A percentile compares a stretch with the other conserved stretches of the same genome.
Conservation (phyloP, 2,329 filamentous ascomycete species). For the Fusarium udum region DNA sequence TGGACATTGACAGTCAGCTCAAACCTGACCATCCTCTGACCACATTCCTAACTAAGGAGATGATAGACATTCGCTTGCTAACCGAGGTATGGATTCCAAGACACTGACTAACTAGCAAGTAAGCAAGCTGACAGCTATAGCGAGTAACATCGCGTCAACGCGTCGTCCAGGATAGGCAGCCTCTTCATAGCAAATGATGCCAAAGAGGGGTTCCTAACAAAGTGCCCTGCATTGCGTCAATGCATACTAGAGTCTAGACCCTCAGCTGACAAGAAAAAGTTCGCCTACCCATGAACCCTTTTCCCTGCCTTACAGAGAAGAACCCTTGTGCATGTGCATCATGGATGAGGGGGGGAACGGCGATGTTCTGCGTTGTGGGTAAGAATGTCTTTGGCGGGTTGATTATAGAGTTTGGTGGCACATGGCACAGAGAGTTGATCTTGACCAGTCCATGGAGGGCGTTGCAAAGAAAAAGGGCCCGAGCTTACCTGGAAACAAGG, state of each 20-base stretch:
- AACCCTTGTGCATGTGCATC: not conserved
- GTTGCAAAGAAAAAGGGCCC: not conserved
- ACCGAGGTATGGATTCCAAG: slow-evolving; percentile 9
- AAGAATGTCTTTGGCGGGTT: not conserved
- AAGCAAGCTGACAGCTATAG: not conserved
- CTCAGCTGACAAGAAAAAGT: not conserved
- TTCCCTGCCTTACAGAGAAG: not conserved
- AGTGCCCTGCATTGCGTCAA: not conserved
- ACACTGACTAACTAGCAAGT: not conserved
- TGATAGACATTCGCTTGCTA: not conserved
- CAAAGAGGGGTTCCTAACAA: not conserved
- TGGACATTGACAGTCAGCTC: not conserved
- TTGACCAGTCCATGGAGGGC: not conserved
- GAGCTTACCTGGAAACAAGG: not conserved
- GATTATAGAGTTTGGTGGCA: slow-evolving; percentile 13
- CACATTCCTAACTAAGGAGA: not conserved
- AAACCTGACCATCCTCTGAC: not conserved
- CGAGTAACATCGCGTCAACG: not conserved
- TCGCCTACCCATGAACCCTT: not conserved
- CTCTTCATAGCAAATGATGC: not conserved
- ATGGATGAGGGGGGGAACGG: not conserved
- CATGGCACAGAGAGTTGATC: not conserved
- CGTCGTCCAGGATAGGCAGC: not conserved
- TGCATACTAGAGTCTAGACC: slow-evolving; percentile 3
- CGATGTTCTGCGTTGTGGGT: not conserved